A percentile compares a stretch with the other conserved stretches of the same genome.
Conservation (phyloP, 2,329 filamentous ascomycete genomes). For the Arthrinium puccinioides region DNA sequence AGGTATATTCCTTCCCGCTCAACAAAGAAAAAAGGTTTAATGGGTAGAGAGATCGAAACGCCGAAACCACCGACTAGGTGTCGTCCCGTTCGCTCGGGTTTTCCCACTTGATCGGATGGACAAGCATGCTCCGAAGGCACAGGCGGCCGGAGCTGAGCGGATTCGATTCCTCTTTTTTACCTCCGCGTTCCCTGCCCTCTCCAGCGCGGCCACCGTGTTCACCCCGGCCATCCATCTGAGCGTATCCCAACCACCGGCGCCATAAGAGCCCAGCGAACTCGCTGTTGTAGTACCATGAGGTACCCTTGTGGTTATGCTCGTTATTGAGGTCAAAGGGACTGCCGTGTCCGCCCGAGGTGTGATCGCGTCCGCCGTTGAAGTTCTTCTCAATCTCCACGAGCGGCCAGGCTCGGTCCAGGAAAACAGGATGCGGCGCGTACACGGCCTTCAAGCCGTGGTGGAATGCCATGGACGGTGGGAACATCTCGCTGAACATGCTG, state of each 20-base stretch:
- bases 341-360: conserved; percentile 55
- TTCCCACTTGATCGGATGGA: conserved; percentile 74
- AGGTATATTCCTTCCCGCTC: background rate
- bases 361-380: conserved; percentile 71
- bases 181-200: conserved; percentile 40
- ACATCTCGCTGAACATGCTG: conserved; percentile 77
- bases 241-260: conserved; percentile 65
- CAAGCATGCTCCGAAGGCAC: conserved; percentile 71
- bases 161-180: conserved; percentile 42
- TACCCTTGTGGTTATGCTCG: conserved; percentile 77
- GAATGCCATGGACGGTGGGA: conserved; percentile 60
- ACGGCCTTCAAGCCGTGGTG: conserved; percentile 75
- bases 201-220: conserved; percentile 40
- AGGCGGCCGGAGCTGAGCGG: conserved; percentile 52
- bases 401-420: conserved; percentile 68
- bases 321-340: conserved; percentile 62
- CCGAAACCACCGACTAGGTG: conserved; percentile 8
- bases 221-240: conserved; percentile 43
- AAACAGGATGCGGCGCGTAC: conserved; percentile 76
- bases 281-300: conserved; percentile 79
- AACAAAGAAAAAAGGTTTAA: conserved; percentile 2
- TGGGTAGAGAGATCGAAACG: conserved; percentile 2
- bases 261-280: conserved; percentile 73
- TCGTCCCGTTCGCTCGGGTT: conserved; percentile 35
- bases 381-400: conserved; percentile 62